Evolutionary conservation across 768 basidiomycete genomes (phyloP).

Genomic region (Clitopilus hobsonii): DNA sequence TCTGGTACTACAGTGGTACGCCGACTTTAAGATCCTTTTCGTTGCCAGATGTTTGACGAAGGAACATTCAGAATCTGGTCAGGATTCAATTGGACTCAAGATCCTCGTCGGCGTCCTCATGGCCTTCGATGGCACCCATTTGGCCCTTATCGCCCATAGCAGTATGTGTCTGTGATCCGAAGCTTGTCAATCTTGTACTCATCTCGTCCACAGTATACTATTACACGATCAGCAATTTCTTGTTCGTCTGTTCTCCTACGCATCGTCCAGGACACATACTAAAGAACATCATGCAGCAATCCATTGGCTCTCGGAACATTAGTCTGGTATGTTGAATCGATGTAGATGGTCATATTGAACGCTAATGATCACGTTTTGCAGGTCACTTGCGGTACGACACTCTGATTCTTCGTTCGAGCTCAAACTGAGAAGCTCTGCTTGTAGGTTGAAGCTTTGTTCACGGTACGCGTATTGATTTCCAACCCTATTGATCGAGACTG

Average conservation of each 20-base stretch:
- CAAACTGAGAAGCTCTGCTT: neutral
- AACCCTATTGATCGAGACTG: neutral
- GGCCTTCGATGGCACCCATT: neutral
- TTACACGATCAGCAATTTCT: conserved; percentile 3
- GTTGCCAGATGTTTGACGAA: neutral
- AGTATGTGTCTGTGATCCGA: neutral
- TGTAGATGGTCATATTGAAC: neutral
- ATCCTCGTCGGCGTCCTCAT: conserved; percentile 4
- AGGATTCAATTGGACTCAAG: conserved; percentile 12
- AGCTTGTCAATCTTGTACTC: neutral
- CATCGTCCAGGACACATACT: neutral
- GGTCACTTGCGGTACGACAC: conserved; percentile 3
- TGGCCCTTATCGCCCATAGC: neutral
- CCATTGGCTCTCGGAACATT: neutral
- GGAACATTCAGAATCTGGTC: conserved; percentile 5
- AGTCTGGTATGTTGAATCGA: neutral
- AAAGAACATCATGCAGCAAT: neutral
- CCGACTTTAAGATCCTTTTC: neutral
- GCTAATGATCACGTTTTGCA: neutral
- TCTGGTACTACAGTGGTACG: conserved; percentile 14
- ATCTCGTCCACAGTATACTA: conserved; percentile 3
- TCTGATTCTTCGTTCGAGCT: too few relatives aligned
- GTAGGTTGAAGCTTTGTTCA: conserved; percentile 5
- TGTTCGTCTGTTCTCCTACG: neutral
- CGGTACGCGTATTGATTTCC: conserved; percentile 2